phyloP scores from a whole-genome alignment of 371 early-diverging fungal genomes.

The Circinella minor region DNA sequence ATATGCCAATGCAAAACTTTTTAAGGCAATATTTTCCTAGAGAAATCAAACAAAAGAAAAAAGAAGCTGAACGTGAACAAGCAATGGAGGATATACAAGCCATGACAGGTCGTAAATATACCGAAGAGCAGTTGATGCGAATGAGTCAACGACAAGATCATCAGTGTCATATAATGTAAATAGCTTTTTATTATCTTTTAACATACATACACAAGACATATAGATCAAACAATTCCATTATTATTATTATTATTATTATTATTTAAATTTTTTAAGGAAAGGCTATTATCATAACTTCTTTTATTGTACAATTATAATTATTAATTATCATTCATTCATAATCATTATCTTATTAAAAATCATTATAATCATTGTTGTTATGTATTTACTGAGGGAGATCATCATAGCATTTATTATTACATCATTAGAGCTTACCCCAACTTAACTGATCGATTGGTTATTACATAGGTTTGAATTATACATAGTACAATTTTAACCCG shows the following conservation, averaged over 20 bases:
- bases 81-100: constrained; percentile 66
- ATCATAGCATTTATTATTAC: too few relatives aligned
- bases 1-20: constrained; percentile 67
- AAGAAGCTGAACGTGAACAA: constrained; percentile 68
- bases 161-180: constrained; percentile 50
- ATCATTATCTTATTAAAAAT: too few relatives aligned
- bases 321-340: too few relatives aligned
- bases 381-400: too few relatives aligned
- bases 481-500: too few relatives aligned
- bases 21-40: constrained; percentile 74
- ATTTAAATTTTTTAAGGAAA: not conserved
- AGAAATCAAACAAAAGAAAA: constrained; percentile 73
- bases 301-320: not conserved
- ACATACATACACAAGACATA: not conserved
- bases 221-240: not conserved
- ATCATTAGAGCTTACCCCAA: too few relatives aligned
- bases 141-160: constrained; percentile 30
- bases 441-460: too few relatives aligned
- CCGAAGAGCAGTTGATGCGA: constrained; percentile 40
- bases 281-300: not conserved
- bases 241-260: too few relatives aligned
- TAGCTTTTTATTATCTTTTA: not conserved
- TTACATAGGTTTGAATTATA: too few relatives aligned
- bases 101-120: constrained; percentile 53
- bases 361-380: too few relatives aligned